These are phyloP conservation scores for Lodderomyces jiufengensis DNA, from an alignment of 1,139 yeast genomes.

Conservation along the genomic window DNA sequence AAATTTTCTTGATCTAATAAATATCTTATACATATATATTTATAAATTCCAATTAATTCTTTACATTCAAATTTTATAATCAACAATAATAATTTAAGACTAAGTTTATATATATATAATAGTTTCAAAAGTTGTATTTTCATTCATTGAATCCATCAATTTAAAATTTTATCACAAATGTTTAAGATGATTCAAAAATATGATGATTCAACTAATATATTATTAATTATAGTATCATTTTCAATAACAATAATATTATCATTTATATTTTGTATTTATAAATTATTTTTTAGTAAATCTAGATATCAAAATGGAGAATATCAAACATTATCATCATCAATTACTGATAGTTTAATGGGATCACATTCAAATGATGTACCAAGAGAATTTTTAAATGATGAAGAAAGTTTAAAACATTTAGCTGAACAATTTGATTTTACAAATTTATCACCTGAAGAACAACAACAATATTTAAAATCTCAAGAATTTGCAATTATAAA, in stretches of 20 bases:
- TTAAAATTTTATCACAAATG: no score
- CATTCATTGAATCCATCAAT: no score
- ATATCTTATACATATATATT: no score
- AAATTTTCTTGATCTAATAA: no score
- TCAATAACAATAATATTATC: constrained; percentile 15
- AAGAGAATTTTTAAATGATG: constrained; percentile 41
- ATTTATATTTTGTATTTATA: constrained; percentile 16
- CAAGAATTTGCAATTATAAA: constrained; percentile 31
- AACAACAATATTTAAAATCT: constrained; percentile 31
- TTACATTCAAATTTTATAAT: no score
- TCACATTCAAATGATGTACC: constrained; percentile 25
- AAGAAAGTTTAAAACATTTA: constrained; percentile 33
- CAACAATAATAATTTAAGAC: no score
- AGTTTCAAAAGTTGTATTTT: no score
- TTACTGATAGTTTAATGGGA: constrained; percentile 19
- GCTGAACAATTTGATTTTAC: constrained; percentile 39
- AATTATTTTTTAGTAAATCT: constrained; percentile 13
- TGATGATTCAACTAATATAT: constrained; percentile 14
- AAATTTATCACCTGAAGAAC: constrained; percentile 43
- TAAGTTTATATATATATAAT: no score
- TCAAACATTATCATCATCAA: constrained; percentile 11
- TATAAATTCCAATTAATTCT: no score
- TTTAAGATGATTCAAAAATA: neutral
- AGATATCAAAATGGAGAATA: constrained; percentile 15
- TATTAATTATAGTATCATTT: constrained; percentile 15